Evolutionary conservation across 805 yeast genomes (phyloP).

Genomic region (Candida peoriensis): DNA sequence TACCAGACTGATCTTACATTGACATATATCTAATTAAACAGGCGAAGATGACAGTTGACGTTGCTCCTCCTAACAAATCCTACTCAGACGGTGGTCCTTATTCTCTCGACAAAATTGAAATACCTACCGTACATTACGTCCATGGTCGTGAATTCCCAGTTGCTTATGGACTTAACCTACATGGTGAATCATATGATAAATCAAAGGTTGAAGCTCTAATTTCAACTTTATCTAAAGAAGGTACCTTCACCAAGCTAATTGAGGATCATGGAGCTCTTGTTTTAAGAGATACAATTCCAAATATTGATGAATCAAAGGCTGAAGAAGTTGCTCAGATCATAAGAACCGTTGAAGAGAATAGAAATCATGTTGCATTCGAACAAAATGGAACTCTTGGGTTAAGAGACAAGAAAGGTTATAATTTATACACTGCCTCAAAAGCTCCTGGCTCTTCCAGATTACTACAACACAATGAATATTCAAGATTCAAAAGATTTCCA

Average conservation of each 20-base stretch:
- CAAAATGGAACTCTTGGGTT: slow-evolving; percentile 28
- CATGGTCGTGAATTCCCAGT: slow-evolving; percentile 5
- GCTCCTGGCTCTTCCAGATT: slow-evolving; percentile 21
- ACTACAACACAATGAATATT: slow-evolving; percentile 31
- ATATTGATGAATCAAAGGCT: slow-evolving; percentile 19
- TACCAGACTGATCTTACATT: no score
- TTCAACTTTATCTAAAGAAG: slow-evolving; percentile 13
- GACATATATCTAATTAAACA: no score
- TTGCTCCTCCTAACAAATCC: background rate
- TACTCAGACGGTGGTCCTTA: background rate
- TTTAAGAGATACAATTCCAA: slow-evolving; percentile 18
- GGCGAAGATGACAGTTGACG: background rate
- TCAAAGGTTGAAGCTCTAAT: background rate
- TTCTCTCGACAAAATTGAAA: background rate
- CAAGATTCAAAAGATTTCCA: slow-evolving; percentile 27
- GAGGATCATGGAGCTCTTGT: slow-evolving; percentile 28
- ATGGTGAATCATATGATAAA: background rate
- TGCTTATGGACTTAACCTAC: slow-evolving; percentile 1
- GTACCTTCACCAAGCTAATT: slow-evolving; percentile 21
- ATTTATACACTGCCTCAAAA: slow-evolving; percentile 29
- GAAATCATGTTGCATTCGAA: slow-evolving; percentile 22
- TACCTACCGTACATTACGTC: slow-evolving; percentile 2
- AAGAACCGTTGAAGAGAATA: slow-evolving; percentile 17
- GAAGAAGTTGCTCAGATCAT: slow-evolving; percentile 16
- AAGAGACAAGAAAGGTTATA: slow-evolving; percentile 23